Conservation (phyloP, 805 yeast species). For the Ogataea paraovalis region DNA sequence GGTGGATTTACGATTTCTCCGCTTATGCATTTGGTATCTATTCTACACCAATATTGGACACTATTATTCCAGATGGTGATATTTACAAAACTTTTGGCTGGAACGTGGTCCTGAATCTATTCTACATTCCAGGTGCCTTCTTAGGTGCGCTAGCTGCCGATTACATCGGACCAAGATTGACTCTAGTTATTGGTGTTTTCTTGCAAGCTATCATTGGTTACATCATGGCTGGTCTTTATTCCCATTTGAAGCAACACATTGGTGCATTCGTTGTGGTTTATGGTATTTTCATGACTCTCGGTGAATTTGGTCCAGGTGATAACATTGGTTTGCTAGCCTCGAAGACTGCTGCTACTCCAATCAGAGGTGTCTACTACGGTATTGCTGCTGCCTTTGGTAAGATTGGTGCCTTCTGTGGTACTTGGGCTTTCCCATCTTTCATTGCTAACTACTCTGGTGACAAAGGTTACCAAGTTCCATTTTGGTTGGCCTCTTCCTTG, state of each 20-base stretch:
- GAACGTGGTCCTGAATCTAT: constrained; percentile 84
- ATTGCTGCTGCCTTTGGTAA: constrained; percentile 90
- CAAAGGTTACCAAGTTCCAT: constrained; percentile 68
- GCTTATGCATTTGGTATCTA: constrained; percentile 84
- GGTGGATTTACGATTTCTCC: constrained; percentile 91
- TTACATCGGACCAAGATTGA: constrained; percentile 84
- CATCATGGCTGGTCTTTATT: constrained; percentile 73
- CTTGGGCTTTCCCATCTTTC: constrained; percentile 82
- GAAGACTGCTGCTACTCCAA: constrained; percentile 79
- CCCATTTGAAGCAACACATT: constrained; percentile 50
- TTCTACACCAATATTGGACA: constrained; percentile 64
- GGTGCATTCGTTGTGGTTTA: constrained; percentile 82
- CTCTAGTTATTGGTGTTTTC: constrained; percentile 63
- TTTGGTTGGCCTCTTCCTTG: constrained; percentile 75
- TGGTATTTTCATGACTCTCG: constrained; percentile 82
- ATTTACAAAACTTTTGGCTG: constrained; percentile 81
- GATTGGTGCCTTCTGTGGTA: constrained; percentile 89
- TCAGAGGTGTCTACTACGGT: constrained; percentile 89
- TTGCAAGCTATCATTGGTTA: constrained; percentile 78
- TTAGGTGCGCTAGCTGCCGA: constrained; percentile 85
- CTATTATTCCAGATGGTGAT: constrained; percentile 55
- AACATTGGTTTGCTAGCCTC: constrained; percentile 85
- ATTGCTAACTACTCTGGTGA: constrained; percentile 57
- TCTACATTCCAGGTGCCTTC: constrained; percentile 87
- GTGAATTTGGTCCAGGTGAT: constrained; percentile 95